Conservation (phyloP, 2,329 filamentous ascomycete genomes). For the Cladosporium oxysporum region DNA sequence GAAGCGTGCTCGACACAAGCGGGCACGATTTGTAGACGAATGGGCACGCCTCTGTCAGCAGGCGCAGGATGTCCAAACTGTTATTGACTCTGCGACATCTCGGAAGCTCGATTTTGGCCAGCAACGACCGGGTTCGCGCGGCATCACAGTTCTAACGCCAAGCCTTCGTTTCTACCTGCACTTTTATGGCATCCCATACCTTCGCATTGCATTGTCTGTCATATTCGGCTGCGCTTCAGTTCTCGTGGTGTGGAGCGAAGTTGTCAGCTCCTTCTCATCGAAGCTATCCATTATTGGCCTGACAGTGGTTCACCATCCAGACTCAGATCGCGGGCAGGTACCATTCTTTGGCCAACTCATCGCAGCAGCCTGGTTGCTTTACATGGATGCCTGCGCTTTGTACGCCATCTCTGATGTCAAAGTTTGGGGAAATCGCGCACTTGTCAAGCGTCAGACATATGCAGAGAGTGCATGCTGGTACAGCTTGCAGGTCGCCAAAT, state of each 20-base stretch:
- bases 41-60: slow-evolving; percentile 79
- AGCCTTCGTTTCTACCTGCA: slow-evolving; percentile 79
- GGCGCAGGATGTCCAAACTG: slow-evolving; percentile 73
- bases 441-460: slow-evolving; percentile 88
- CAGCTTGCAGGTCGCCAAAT: slow-evolving; percentile 83
- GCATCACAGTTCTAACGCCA: slow-evolving; percentile 67
- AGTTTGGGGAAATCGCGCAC: slow-evolving; percentile 92
- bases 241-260: slow-evolving; percentile 89
- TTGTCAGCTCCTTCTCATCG: slow-evolving; percentile 79
- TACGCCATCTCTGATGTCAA: slow-evolving; percentile 88
- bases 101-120: slow-evolving; percentile 75
- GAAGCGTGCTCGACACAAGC: slow-evolving; percentile 77
- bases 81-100: slow-evolving; percentile 80
- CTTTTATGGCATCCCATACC: slow-evolving; percentile 69
- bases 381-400: slow-evolving; percentile 91
- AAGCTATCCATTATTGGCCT: slow-evolving; percentile 70
- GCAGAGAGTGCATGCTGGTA: slow-evolving; percentile 96
- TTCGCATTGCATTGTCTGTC: slow-evolving; percentile 65
- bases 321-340: slow-evolving; percentile 67
- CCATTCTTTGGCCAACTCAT: slow-evolving; percentile 85
- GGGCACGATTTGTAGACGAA: slow-evolving; percentile 78
- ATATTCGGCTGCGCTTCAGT: slow-evolving; percentile 74
- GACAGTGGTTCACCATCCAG: slow-evolving; percentile 73
- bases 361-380: slow-evolving; percentile 84
- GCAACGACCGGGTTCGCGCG: slow-evolving; percentile 48